Base-by-base conservation (phyloP, 2,329 filamentous ascomycete species). In the Alternaria gaisen region DNA sequence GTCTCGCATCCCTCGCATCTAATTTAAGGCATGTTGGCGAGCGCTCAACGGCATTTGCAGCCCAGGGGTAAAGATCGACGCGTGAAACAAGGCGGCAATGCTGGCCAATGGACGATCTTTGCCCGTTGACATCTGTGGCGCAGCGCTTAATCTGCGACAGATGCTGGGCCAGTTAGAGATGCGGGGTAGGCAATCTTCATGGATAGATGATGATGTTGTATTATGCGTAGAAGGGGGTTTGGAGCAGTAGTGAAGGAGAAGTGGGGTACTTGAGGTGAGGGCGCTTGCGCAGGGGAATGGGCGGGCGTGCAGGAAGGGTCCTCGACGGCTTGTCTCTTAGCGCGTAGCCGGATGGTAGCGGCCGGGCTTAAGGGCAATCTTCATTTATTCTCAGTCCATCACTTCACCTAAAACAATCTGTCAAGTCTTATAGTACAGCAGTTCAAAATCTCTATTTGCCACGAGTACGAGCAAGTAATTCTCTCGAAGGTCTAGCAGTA, bases 91-190 rank as follows among this genome's bases (percentile, higher is more conserved):
- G 64, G 59, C 61, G 60, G 58, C 30, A 71, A 48, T 61, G 56
- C n/a, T 44, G 59, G 58, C 63, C 64, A 67, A 64, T 67, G 53
- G 64, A 60, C 58, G 53, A 64, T 61, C 65, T 58, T 66, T 63
- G 66, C 61, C 56, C 48, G 56, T 32, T 68, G 64, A 46, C 57
- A 63, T 56, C 61, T 68, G 73, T 72, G 71, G 69, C 67, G 68
- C 60, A 66, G 71, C 69, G 66, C 68, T 73, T 67, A 72, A 76
- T 43, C 53, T 72, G 72, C 66, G 64, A 75, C 74, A 64, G 63
- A 60, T 41, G 47, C 41, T 61, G 38, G 36, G 30, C 63, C 65
- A 67, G 43, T 70, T 41, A 68, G 41, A 61, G 36, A 24, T 32
- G 52, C 40, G 28, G 20, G 40, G 36, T 47, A 34, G 18, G 20